Conservation (phyloP, 495 filamentous ascomycete species). For the Neurospora terricola region DNA sequence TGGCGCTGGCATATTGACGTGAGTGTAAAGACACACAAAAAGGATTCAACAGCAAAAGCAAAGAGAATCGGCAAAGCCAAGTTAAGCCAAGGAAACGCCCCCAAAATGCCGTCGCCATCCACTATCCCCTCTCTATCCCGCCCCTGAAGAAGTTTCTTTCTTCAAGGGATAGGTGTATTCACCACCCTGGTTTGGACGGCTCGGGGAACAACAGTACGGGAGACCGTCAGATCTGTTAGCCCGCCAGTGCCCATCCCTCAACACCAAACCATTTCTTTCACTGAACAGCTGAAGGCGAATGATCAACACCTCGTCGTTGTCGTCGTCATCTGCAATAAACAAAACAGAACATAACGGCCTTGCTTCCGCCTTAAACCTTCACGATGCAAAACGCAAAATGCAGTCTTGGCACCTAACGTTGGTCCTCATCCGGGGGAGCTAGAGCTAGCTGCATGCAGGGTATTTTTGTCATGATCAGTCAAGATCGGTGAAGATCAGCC, state of each 20-base stretch:
- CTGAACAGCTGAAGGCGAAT: background rate
- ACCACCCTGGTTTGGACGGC: background rate
- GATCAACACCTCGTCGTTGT: background rate
- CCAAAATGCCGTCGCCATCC: background rate
- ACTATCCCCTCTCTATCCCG: background rate
- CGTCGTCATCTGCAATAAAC: background rate
- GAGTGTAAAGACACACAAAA: background rate
- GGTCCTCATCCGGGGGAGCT: background rate
- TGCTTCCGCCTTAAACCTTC: background rate
- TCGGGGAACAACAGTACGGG: background rate
- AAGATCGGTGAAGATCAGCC: background rate
- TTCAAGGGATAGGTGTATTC: background rate
- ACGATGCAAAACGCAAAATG: background rate
- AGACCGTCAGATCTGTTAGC: background rate
- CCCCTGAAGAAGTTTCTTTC: background rate
- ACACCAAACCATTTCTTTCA: background rate
- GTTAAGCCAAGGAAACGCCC: background rate
- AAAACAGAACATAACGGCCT: background rate
- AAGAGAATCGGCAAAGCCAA: background rate
- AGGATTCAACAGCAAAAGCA: background rate
- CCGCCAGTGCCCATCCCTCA: background rate
- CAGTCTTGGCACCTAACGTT: background rate
- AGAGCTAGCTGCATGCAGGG: background rate
- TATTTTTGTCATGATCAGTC: background rate
- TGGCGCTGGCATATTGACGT: background rate